Evolutionary conservation across 257 asterid genomes (phyloP).

Genomic region (Osmanthus fragrans): DNA sequence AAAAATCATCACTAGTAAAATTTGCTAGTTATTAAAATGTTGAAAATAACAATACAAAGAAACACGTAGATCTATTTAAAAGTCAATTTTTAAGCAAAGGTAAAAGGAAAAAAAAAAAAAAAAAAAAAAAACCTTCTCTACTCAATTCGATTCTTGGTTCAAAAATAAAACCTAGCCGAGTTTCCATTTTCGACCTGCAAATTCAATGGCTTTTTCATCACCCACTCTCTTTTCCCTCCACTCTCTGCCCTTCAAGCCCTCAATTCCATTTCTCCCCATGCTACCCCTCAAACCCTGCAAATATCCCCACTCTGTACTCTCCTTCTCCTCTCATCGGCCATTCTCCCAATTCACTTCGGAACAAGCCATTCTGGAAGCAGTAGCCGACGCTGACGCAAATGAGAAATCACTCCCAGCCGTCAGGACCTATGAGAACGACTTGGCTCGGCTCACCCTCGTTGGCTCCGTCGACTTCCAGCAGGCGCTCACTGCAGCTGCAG

Average conservation of each 20-base stretch:
- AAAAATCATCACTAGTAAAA: no score
- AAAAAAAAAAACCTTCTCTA: no score
- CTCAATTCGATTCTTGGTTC: neutral
- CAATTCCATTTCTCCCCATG: constrained; percentile 20
- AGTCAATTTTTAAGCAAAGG: no score
- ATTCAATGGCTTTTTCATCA: constrained; percentile 49
- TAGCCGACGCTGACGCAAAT: constrained; percentile 41
- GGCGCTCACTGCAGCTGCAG: constrained; percentile 92
- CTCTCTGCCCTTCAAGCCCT: constrained; percentile 23
- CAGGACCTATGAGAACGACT: constrained; percentile 76
- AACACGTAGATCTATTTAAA: no score
- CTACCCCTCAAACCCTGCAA: constrained; percentile 25
- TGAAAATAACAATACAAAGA: no score
- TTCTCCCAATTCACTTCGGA: constrained; percentile 44
- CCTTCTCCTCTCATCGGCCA: constrained; percentile 34
- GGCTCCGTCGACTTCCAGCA: constrained; percentile 80
- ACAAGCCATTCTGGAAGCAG: constrained; percentile 53
- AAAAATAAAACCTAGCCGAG: constrained; percentile 35
- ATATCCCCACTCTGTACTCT: constrained; percentile 20
- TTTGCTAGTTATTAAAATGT: no score
- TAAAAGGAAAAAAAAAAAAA: no score
- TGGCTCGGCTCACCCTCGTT: constrained; percentile 65
- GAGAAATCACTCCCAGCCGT: constrained; percentile 54
- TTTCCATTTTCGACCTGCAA: constrained; percentile 10
- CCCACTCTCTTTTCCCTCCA: constrained; percentile 25